Conservation (phyloP, 208 protist genomes). For the Wallacemonas sp. region DNA sequence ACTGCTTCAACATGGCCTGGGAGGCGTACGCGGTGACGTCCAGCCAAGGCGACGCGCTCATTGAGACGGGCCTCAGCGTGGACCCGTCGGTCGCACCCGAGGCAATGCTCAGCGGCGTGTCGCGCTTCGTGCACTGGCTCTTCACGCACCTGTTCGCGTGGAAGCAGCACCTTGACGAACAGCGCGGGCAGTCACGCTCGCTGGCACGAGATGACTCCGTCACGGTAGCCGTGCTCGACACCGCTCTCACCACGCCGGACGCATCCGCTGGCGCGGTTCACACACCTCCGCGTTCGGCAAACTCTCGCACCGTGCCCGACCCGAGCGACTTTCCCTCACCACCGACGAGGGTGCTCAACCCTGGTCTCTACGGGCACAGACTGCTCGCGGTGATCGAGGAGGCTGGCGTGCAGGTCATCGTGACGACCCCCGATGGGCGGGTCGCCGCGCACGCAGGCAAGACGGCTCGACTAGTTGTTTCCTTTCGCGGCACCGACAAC, state of each 20-base stretch:
- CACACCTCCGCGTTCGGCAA: too few relatives aligned
- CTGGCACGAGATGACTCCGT: neutral
- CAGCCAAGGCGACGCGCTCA: conserved; percentile 12
- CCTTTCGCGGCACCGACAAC: conserved; percentile 84
- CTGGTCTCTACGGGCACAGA: conserved; percentile 72
- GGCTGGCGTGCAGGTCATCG: conserved; percentile 66
- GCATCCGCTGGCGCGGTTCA: too few relatives aligned
- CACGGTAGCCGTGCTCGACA: too few relatives aligned
- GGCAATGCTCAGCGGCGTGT: conserved; percentile 16
- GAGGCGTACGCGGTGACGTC: conserved; percentile 42
- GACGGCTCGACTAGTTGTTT: conserved; percentile 58
- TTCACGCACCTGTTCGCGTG: neutral
- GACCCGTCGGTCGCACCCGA: conserved; percentile 20
- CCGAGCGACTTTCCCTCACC: neutral
- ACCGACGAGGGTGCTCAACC: conserved; percentile 41
- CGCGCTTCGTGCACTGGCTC: conserved; percentile 9
- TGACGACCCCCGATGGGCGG: conserved; percentile 43
- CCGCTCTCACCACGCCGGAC: too few relatives aligned
- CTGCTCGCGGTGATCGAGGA: conserved; percentile 60
- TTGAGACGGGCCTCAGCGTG: conserved; percentile 30
- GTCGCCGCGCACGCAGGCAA: conserved; percentile 36
- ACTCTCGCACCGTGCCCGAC: too few relatives aligned
- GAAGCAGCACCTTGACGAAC: neutral
- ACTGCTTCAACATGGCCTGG: conserved; percentile 72
- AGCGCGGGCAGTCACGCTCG: neutral